Evolutionary conservation across 192 early-diverging fungal genomes (phyloP), one percentile per base, ranked within the genome.

Genomic region (Backusella liffmaniae): DNA sequence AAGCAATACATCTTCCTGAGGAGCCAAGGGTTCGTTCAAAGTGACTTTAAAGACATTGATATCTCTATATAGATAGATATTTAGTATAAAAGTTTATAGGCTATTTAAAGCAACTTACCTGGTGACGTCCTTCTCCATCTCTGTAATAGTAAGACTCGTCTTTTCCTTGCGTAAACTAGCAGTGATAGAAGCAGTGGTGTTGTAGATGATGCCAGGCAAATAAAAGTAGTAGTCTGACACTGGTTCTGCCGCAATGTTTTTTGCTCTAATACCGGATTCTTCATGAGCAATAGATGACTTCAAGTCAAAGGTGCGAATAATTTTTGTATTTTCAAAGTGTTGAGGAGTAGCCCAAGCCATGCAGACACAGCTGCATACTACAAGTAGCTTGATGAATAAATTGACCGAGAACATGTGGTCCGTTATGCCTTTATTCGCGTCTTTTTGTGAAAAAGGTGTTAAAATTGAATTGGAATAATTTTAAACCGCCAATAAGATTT

Each of bases 301-400:
- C 13, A 92, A 78, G 71, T 94, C 92, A 39, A 94, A 39, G n/a
- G 84, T 82, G 29, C 91, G 89, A 66, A 88, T 75, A 21, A 90
- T 67, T 76, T 93, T 92, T 46, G 74, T 73, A 74, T 92, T 91
- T 56, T 81, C 77, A 73, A 87, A 83, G 36, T 79, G 49, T 8
- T 81, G 70, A 15, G 87, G 85, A 29, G 68, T 53, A 1, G 77
- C 39, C 26, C 44, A 30, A 18, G 42, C 70, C 42, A 71, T 44
- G 16, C 70, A 71, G 13, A 29, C 44, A 23, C 10, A 44, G 41
- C 29, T 32, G 39, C 41, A 49, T 23, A 44, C 44, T 5, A 71
- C n/a, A 44, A 49, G 39, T 36, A 69, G 35, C n/a, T 69, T 34
- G 16, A 42, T 29, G 26, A 71, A 10, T 29, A 71, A 16, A 15